These are phyloP conservation scores for Domatiomyces globalis DNA, from an alignment of 2,329 filamentous ascomycete genomes.

Conservation along the genomic window DNA sequence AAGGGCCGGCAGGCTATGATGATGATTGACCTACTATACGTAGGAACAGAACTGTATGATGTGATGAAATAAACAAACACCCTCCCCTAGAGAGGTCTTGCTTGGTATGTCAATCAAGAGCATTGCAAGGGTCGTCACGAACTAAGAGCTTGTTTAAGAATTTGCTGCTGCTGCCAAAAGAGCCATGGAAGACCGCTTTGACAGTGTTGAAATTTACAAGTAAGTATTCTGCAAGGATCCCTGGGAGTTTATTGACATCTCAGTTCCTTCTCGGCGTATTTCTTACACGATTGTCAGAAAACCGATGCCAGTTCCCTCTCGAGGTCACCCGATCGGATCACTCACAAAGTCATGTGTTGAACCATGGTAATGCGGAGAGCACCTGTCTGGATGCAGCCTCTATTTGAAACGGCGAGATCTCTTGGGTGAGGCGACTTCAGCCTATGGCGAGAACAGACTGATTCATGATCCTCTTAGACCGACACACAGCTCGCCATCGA, in stretches of 20 bases:
- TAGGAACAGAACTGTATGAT: too few species aligned
- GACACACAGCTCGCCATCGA: too few species aligned
- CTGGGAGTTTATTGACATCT: slow-evolving; percentile 39
- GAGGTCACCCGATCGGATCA: slow-evolving; percentile 37
- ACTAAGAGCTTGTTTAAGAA: slow-evolving; percentile 24
- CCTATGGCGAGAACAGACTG: slow-evolving; percentile 35
- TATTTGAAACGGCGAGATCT: slow-evolving; percentile 29
- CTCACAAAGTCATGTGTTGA: too few species aligned
- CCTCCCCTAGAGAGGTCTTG: too few species aligned
- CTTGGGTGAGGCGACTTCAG: slow-evolving; percentile 34
- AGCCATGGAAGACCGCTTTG: slow-evolving; percentile 43
- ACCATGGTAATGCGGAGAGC: too few species aligned
- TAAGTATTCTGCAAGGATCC: too few species aligned
- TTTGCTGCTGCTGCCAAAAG: slow-evolving; percentile 31
- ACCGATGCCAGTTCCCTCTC: slow-evolving; percentile 42
- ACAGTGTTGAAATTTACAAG: slow-evolving; percentile 38
- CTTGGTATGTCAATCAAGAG: too few species aligned
- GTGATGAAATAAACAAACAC: too few species aligned
- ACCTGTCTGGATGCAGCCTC: too few species aligned
- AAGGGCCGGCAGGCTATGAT: slow-evolving; percentile 10
- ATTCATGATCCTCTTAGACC: too few species aligned
- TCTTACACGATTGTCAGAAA: slow-evolving; percentile 37
- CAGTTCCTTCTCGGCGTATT: slow-evolving; percentile 39
- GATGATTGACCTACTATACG: slow-evolving; percentile 6
- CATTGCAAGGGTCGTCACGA: too few species aligned